A percentile compares a stretch with the other conserved stretches of the same genome.
Conservation (phyloP, 208 protist genomes). For the Acanthamoeba healyi region DNA sequence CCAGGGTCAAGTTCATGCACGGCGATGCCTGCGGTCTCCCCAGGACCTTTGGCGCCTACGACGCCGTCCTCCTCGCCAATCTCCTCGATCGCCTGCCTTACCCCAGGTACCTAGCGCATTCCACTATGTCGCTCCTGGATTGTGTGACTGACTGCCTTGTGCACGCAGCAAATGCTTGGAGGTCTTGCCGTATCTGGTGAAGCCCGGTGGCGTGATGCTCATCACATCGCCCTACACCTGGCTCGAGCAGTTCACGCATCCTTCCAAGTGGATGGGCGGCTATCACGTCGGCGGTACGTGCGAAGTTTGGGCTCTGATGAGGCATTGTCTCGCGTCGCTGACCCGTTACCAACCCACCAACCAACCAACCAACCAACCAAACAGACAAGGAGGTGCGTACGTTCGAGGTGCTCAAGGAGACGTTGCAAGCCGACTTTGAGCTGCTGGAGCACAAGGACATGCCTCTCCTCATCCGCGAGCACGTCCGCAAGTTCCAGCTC, state of each 20-base stretch:
- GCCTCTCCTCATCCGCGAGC: slow-evolving; percentile 85
- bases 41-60: slow-evolving; percentile 65
- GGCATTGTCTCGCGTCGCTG: background rate
- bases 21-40: slow-evolving; percentile 79
- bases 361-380: too few relatives aligned
- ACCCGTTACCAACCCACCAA: too few relatives aligned
- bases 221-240: slow-evolving; percentile 84
- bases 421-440: slow-evolving; percentile 63
- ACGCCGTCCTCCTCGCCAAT: slow-evolving; percentile 81
- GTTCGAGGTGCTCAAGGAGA: slow-evolving; percentile 34
- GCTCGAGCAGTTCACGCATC: slow-evolving; percentile 76
- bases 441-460: slow-evolving; percentile 66
- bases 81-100: slow-evolving; percentile 80
- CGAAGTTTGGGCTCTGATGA: background rate
- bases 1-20: slow-evolving; percentile 78
- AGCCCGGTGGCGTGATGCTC: slow-evolving; percentile 77
- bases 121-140: background rate
- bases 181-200: slow-evolving; percentile 76
- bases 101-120: background rate
- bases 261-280: slow-evolving; percentile 65
- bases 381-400: slow-evolving; percentile 1
- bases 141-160: background rate
- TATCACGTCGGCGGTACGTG: background rate
- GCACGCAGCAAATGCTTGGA: background rate
- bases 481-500: slow-evolving; percentile 83